Percentiles rank a stretch among this genome's conserved stretches.
Evolutionary conservation across 345 rosid genomes (phyloP).

Genomic region (Pseudoturritis turrita): DNA sequence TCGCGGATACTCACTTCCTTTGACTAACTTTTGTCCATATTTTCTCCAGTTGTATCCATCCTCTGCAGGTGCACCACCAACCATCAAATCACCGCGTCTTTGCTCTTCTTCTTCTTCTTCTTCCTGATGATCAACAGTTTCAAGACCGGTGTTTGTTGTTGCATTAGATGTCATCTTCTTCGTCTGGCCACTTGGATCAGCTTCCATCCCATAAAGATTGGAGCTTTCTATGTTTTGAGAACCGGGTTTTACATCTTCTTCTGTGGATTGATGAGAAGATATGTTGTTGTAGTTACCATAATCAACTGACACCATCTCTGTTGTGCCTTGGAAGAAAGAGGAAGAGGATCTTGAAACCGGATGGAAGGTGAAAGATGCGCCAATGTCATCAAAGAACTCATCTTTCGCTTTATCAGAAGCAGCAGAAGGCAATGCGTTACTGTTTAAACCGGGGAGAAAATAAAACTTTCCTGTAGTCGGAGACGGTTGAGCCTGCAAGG

Average conservation of each 20-base stretch:
- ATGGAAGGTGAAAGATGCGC: constrained; percentile 74
- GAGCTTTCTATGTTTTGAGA: constrained; percentile 39
- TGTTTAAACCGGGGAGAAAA: constrained; percentile 46
- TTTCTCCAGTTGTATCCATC: constrained; percentile 98
- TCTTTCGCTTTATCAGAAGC: constrained; percentile 51
- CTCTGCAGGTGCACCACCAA: constrained; percentile 65
- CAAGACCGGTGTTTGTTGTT: constrained; percentile 35
- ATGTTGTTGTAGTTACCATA: constrained; percentile 38
- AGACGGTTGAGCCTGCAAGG: constrained; percentile 78
- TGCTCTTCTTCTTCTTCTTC: constrained; percentile 74
- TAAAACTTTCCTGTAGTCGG: constrained; percentile 88
- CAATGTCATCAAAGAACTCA: constrained; percentile 51
- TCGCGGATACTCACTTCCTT: constrained; percentile 94
- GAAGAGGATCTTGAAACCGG: constrained; percentile 50
- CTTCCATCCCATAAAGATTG: constrained; percentile 37
- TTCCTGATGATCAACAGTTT: constrained; percentile 52
- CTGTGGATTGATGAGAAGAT: constrained; percentile 36
- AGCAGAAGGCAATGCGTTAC: constrained; percentile 31
- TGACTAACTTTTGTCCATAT: constrained; percentile 93
- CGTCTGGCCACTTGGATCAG: constrained; percentile 33
- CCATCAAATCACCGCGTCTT: constrained; percentile 48
- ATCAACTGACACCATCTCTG: constrained; percentile 41
- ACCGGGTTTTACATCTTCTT: constrained; percentile 35
- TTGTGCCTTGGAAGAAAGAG: constrained; percentile 44
- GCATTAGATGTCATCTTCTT: constrained; percentile 30